Base-by-base conservation (phyloP, 305 asterid species). In the Fraxinus albicans region DNA sequence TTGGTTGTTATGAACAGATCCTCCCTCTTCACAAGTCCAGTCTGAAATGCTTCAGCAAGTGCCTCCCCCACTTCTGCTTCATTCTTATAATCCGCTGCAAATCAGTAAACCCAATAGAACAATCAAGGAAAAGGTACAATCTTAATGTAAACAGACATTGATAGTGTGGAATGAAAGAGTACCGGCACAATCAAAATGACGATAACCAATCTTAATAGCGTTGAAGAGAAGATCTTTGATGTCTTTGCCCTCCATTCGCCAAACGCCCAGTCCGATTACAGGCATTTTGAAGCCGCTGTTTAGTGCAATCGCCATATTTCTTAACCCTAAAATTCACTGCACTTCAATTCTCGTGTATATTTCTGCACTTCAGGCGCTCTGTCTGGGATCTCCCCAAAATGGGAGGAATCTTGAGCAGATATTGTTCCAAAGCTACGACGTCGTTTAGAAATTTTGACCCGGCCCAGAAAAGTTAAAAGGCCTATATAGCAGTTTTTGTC, bases 31-130 rank as follows among this genome's bases (percentile, higher is more conserved):
- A 90, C 93, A 74, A 90, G 81, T 73, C 93, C 92, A 1, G 85
- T 77, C 77, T 82, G 83, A 85, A 91, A 83, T 53, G 86, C 95
- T 77, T 90, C 93, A 36, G 86, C 86, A 55, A 91, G 91, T 34
- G 93, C 95, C 76, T 90, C 91, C 60, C 93, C 95, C 15, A 91
- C 95, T 78, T 91, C 92, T 23, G 85, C 87, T 88, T 91, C 95
- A 83, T 91, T 91, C 84, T 88, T 86, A 82, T 91, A 91, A 82
- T 91, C 92, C 79, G 93, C 95, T 91, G 91, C 89, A 83, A 85
- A 78, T 47, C 78, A 31, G 77, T 53, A 8, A 83, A 3, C 15
- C 29, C 35, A 77, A 77, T 8, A 33, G 25, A 35, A 69, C 12
- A 17, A 31, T 27, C 77, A 29, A 84, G 29, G 3, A 12, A 76